Percentiles rank a stretch among this genome's conserved stretches.
phyloP scores from a whole-genome alignment of 2,329 filamentous ascomycete genomes.

The Aspergillus phoenicis region DNA sequence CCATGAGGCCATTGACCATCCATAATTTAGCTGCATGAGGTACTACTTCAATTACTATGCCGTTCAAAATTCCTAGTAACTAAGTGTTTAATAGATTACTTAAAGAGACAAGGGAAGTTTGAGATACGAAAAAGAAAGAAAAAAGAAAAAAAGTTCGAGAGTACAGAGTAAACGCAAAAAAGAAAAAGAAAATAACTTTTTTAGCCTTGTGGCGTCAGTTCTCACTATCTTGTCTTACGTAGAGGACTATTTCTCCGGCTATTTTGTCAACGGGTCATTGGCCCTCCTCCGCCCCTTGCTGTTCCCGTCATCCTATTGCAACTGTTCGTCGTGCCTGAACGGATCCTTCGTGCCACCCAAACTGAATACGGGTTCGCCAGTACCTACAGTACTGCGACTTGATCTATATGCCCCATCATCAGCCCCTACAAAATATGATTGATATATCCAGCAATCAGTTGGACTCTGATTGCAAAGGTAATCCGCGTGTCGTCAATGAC shows the following conservation, averaged over 20 bases:
- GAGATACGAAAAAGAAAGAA: not conserved
- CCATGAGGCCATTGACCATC: not conserved
- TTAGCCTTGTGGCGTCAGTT: not conserved
- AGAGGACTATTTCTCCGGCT: conserved; percentile 18
- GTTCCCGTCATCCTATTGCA: not conserved
- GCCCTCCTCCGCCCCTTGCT: not conserved
- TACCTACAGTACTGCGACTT: not conserved
- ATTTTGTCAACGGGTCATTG: conserved; percentile 14
- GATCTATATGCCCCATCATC: not conserved
- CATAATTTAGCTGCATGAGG: not conserved
- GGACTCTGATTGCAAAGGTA: not conserved
- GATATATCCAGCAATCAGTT: not conserved
- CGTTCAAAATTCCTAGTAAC: too few species aligned
- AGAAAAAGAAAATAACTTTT: not conserved
- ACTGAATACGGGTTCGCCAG: not conserved
- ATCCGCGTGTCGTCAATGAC: not conserved
- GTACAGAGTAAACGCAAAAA: not conserved
- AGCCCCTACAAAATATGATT: not conserved
- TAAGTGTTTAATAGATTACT: too few species aligned
- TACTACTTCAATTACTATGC: not conserved
- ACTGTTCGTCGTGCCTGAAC: not conserved
- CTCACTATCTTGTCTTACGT: conserved; percentile 15
- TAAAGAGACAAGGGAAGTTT: too few species aligned
- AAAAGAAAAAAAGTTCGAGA: not conserved
- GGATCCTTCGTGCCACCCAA: conserved; percentile 1